Evolutionary conservation across 192 early-diverging fungal species (phyloP).

Genomic region (Blastocladiella britannica): DNA sequence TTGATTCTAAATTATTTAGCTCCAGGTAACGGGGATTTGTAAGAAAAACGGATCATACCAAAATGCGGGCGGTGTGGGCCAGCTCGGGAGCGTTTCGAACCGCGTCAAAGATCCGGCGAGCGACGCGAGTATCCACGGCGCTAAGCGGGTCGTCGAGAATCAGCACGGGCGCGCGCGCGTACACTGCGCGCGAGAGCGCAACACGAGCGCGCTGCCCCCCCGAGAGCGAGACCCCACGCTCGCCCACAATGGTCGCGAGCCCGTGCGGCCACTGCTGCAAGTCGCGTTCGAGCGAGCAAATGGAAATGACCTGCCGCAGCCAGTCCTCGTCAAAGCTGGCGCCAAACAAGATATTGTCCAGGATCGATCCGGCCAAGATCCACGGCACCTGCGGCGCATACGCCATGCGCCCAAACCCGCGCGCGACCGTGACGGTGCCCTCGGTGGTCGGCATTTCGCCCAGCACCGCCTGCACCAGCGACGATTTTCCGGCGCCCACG

Average conservation of each 20-base stretch:
- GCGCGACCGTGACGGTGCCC: conserved; percentile 15
- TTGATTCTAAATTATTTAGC: no score
- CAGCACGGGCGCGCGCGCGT: conserved; percentile 41
- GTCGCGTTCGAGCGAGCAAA: conserved; percentile 4
- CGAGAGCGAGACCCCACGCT: not conserved
- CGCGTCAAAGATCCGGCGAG: conserved; percentile 39
- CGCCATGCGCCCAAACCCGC: not conserved
- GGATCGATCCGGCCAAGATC: conserved; percentile 4
- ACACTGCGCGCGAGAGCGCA: conserved; percentile 13
- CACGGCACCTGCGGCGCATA: not conserved
- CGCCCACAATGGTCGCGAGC: conserved; percentile 7
- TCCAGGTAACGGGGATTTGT: no score
- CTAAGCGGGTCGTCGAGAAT: conserved; percentile 51
- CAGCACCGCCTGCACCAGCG: conserved; percentile 21
- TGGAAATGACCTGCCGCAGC: not conserved
- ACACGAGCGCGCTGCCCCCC: not conserved
- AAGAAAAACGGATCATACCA: no score
- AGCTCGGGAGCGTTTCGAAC: no score
- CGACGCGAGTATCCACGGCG: conserved; percentile 43
- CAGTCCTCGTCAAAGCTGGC: not conserved
- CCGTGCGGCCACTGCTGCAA: conserved; percentile 2
- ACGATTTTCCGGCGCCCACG: conserved; percentile 32
- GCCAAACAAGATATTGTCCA: conserved; percentile 7
- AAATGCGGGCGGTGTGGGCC: no score
- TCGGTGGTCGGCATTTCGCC: conserved; percentile 17